Evolutionary conservation across 768 basidiomycete genomes (phyloP).

Genomic region (Suillus weaverae): DNA sequence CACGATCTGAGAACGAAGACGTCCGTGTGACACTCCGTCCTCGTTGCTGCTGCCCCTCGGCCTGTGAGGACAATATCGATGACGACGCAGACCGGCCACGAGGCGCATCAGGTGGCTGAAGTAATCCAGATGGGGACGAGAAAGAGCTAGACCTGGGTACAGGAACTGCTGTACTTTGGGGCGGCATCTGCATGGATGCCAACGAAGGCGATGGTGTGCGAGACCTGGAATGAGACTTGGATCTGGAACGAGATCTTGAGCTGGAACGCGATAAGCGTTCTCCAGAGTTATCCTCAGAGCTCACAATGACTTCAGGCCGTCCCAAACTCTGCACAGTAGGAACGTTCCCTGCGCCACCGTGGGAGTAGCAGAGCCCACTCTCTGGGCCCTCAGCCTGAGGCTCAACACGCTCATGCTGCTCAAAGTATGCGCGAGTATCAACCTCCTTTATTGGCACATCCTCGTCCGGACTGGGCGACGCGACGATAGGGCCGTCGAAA

Average conservation of each 20-base stretch:
- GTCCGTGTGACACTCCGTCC: slow-evolving; percentile 58
- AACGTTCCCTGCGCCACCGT: slow-evolving; percentile 19
- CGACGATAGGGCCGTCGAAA: slow-evolving; percentile 15
- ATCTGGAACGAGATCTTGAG: slow-evolving; percentile 32
- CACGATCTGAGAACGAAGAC: slow-evolving; percentile 56
- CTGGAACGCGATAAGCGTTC: slow-evolving; percentile 31
- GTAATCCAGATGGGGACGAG: slow-evolving; percentile 22
- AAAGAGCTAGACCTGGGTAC: slow-evolving; percentile 16
- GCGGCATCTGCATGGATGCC: slow-evolving; percentile 15
- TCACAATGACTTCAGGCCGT: slow-evolving; percentile 36
- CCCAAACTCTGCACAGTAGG: slow-evolving; percentile 8
- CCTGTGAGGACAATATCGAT: slow-evolving; percentile 33
- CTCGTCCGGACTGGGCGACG: slow-evolving; percentile 8
- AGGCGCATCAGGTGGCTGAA: slow-evolving; percentile 27
- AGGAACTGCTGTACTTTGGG: slow-evolving; percentile 9
- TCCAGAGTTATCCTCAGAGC: slow-evolving; percentile 33
- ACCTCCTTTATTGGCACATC: slow-evolving; percentile 7
- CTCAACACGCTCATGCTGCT: slow-evolving; percentile 21
- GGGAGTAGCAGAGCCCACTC: slow-evolving; percentile 15
- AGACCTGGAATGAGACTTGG: slow-evolving; percentile 40
- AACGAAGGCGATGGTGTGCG: slow-evolving; percentile 46
- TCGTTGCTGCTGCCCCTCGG: slow-evolving; percentile 36
- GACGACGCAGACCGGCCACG: slow-evolving; percentile 35
- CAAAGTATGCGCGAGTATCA: slow-evolving; percentile 12
- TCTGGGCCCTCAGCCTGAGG: slow-evolving; percentile 16